These are phyloP conservation scores for Basipetospora chlamydospora DNA, from an alignment of 2,329 filamentous ascomycete species.

Conservation along the genomic window DNA sequence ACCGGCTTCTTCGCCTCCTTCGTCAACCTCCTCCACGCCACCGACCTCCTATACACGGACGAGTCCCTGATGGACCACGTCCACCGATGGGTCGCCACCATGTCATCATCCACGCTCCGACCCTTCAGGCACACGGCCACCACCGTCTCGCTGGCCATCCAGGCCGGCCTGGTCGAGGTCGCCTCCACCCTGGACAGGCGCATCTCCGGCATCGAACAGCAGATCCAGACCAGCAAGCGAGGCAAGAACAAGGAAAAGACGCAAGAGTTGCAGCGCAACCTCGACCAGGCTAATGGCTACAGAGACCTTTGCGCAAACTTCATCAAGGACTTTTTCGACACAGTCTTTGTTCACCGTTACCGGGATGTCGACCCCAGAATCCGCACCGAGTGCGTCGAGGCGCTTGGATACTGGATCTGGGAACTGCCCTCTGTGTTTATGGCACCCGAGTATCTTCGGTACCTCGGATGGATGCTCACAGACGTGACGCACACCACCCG, in stretches of 20 bases:
- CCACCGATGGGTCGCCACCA: conserved; percentile 73
- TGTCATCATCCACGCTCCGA: conserved; percentile 77
- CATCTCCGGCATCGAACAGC: conserved; percentile 62
- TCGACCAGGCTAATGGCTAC: conserved; percentile 55
- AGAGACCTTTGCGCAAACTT: conserved; percentile 55
- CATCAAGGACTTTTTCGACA: conserved; percentile 78
- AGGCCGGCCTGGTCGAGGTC: conserved; percentile 61
- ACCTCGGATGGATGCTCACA: conserved; percentile 89
- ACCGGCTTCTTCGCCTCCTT: conserved; percentile 67
- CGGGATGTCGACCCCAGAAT: conserved; percentile 86
- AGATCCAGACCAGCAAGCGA: conserved; percentile 60
- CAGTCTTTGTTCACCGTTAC: conserved; percentile 89
- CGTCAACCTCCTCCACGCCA: conserved; percentile 64
- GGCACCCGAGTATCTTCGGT: conserved; percentile 78
- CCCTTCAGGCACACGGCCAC: conserved; percentile 93
- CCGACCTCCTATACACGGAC: conserved; percentile 68
- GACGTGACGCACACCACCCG: conserved; percentile 62
- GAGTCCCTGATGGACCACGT: conserved; percentile 72
- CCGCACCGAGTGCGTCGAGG: conserved; percentile 73
- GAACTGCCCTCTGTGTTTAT: conserved; percentile 77
- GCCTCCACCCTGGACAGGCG: conserved; percentile 56
- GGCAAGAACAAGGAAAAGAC: conserved; percentile 67
- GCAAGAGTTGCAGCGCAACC: conserved; percentile 54
- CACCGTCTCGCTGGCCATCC: conserved; percentile 65
- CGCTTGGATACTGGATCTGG: conserved; percentile 79